These are phyloP conservation scores for Flueggea neowawraea DNA, from an alignment of 441 rosid species.

Conservation along the genomic window DNA sequence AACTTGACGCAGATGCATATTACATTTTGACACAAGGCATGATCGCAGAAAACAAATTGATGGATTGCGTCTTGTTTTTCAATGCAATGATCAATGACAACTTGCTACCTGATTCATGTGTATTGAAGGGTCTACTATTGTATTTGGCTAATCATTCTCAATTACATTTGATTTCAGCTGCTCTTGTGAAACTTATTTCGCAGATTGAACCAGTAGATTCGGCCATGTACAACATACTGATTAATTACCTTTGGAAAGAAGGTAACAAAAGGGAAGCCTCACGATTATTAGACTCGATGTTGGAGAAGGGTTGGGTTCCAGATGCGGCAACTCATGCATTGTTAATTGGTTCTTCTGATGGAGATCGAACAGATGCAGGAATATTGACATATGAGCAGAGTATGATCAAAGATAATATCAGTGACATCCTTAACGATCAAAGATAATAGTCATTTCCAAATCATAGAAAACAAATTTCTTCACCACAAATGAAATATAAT, in stretches of 20 bases:
- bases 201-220: conserved; percentile 26
- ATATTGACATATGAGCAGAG: conserved; percentile 5
- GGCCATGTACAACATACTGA: conserved; percentile 30
- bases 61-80: conserved; percentile 35
- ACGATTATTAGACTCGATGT: conserved; percentile 41
- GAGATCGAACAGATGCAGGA: conserved; percentile 20
- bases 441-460: too few relatives aligned
- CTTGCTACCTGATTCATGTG: conserved; percentile 31
- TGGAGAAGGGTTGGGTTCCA: conserved; percentile 57
- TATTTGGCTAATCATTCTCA: conserved; percentile 25
- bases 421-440: conserved; percentile 42
- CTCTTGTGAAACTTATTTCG: conserved; percentile 24
- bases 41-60: conserved; percentile 19
- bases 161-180: conserved; percentile 23
- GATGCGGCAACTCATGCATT: conserved; percentile 39
- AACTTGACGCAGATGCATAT: conserved; percentile 31
- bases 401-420: conserved; percentile 27
- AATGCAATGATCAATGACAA: conserved; percentile 33
- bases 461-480: too few relatives aligned
- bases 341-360: conserved; percentile 32
- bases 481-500: too few relatives aligned
- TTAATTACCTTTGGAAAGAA: conserved; percentile 50
- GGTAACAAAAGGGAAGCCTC: conserved; percentile 32
- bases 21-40: conserved; percentile 36
- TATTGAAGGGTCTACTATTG: conserved; percentile 21